phyloP scores from a whole-genome alignment of 805 yeast genomes.

The Nakazawaea ernobii region DNA sequence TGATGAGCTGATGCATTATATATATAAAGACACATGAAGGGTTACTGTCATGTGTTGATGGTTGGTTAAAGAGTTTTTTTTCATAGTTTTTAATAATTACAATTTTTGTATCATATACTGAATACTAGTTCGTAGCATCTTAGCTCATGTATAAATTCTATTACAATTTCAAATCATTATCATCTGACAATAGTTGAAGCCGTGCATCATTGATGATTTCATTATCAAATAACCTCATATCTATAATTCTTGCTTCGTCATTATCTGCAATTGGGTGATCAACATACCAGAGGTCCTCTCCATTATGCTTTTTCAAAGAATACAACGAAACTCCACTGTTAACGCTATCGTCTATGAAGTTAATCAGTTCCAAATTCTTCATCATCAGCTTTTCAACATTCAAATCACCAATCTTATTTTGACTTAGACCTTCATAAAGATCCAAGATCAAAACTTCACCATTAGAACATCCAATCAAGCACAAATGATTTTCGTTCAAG shows the following conservation, averaged over 20 bases:
- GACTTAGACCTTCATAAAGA: not conserved
- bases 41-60: not conserved
- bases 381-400: not conserved
- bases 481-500: not conserved
- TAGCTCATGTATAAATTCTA: too few relatives aligned
- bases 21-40: too few relatives aligned
- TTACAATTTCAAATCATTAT: too few relatives aligned
- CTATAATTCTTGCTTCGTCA: not conserved
- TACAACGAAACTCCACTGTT: too few relatives aligned
- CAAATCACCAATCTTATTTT: too few relatives aligned
- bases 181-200: too few relatives aligned
- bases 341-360: too few relatives aligned
- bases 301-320: too few relatives aligned
- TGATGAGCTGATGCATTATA: too few relatives aligned
- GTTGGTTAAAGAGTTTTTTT: not conserved
- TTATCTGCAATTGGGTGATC: not conserved
- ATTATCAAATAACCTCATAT: not conserved
- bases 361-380: not conserved
- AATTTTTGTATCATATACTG: not conserved
- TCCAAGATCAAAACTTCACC: not conserved
- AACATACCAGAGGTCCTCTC: too few relatives aligned
- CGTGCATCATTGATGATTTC: not conserved
- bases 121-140: too few relatives aligned
- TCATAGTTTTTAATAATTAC: not conserved
- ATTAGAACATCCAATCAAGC: constrained; percentile 1